Percentiles rank a stretch among this genome's conserved stretches.
These are phyloP conservation scores for Teratosphaeria zuluensis DNA, from an alignment of 2,329 filamentous ascomycete species.

Conservation along the genomic window DNA sequence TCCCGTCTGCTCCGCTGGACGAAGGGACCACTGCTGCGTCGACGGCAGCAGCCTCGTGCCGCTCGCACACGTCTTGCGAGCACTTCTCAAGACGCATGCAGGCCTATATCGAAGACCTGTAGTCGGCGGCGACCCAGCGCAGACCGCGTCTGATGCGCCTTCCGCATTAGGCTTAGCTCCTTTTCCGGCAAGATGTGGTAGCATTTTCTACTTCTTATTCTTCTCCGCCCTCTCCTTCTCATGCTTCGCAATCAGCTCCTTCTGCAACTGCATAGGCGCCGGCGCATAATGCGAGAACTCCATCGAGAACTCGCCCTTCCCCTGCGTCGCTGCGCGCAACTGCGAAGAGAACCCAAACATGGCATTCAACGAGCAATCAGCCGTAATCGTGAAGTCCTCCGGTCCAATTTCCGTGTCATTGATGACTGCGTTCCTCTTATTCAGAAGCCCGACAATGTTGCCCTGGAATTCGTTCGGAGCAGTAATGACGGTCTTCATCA, in stretches of 20 bases:
- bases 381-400: constrained; percentile 87
- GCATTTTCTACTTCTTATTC: constrained; percentile 45
- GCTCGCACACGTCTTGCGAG: not conserved
- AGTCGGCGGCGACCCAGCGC: not conserved
- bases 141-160: not conserved
- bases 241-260: constrained; percentile 58
- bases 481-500: constrained; percentile 98
- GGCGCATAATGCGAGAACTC: constrained; percentile 94
- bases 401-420: constrained; percentile 88
- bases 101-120: not conserved
- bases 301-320: constrained; percentile 98
- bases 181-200: not conserved
- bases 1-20: not conserved
- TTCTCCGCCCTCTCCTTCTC: constrained; percentile 57
- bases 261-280: constrained; percentile 81
- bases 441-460: constrained; percentile 85
- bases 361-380: constrained; percentile 85
- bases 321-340: constrained; percentile 85
- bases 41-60: not conserved
- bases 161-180: not conserved
- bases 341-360: constrained; percentile 98
- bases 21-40: not conserved
- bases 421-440: constrained; percentile 93
- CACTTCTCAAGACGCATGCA: not conserved
- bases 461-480: constrained; percentile 97